phyloP scores from a whole-genome alignment of 306 rosid genomes.

The Prosopis cineraria region DNA sequence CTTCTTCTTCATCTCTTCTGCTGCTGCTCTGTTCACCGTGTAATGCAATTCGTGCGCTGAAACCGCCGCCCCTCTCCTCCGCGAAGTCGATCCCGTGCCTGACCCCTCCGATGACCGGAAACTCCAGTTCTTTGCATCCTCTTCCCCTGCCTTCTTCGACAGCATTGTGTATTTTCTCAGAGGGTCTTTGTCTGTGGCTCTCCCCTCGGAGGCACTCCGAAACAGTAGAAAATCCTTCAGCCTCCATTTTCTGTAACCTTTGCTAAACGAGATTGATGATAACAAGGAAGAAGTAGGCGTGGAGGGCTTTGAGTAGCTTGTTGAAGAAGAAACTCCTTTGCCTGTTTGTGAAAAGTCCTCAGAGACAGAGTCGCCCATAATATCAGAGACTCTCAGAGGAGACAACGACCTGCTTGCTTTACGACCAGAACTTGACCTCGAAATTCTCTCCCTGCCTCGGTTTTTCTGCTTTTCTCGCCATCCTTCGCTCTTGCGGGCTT shows the following conservation, averaged over 20 bases:
- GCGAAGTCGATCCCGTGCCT: slow-evolving; percentile 70
- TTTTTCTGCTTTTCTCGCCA: slow-evolving; percentile 3
- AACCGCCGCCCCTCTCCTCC: slow-evolving; percentile 58
- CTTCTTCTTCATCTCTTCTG: slow-evolving; percentile 89
- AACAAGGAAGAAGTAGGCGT: slow-evolving; percentile 39
- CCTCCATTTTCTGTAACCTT: slow-evolving; percentile 74
- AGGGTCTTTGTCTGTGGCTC: slow-evolving; percentile 64
- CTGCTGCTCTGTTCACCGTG: slow-evolving; percentile 80
- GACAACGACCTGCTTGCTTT: slow-evolving; percentile 71
- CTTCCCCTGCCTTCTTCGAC: slow-evolving; percentile 53
- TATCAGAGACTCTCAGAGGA: slow-evolving; percentile 71
- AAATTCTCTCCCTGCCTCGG: slow-evolving; percentile 56
- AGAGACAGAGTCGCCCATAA: slow-evolving; percentile 39
- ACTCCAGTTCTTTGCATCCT: slow-evolving; percentile 63
- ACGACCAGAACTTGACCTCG: slow-evolving; percentile 24
- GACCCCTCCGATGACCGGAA: slow-evolving; percentile 73
- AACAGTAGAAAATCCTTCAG: slow-evolving; percentile 70
- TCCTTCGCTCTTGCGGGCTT: slow-evolving; percentile 32
- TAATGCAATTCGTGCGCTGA: slow-evolving; percentile 95
- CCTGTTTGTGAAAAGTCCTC: slow-evolving; percentile 37
- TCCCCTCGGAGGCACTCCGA: slow-evolving; percentile 88
- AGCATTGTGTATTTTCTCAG: slow-evolving; percentile 47
- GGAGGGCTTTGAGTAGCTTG: slow-evolving; percentile 43
- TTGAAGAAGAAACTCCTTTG: slow-evolving; percentile 38
- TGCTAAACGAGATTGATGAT: slow-evolving; percentile 65